These are phyloP conservation scores for Nemania bipapillata DNA, from an alignment of 2,329 filamentous ascomycete genomes.

Conservation along the genomic window DNA sequence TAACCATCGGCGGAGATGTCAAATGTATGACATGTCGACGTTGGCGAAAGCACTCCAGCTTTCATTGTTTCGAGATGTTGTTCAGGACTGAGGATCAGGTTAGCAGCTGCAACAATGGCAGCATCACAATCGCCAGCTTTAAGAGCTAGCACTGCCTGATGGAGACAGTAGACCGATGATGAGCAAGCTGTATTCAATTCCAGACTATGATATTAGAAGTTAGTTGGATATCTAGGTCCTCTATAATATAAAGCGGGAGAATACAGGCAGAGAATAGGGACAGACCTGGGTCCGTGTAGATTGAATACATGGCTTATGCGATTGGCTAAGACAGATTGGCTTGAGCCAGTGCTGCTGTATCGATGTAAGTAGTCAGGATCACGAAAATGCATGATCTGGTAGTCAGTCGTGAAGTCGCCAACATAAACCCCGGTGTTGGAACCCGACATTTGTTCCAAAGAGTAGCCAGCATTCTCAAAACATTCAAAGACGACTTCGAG, in stretches of 20 bases:
- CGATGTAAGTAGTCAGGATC: conserved; percentile 22
- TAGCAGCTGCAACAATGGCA: conserved; percentile 49
- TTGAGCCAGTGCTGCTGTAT: conserved; percentile 35
- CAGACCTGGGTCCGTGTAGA: conserved; percentile 51
- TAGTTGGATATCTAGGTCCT: too few relatives aligned
- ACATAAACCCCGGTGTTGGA: conserved; percentile 49
- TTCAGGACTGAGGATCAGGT: conserved; percentile 44
- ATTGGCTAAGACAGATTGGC: conserved; percentile 37
- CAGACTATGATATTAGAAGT: too few relatives aligned
- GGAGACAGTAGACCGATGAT: conserved; percentile 49
- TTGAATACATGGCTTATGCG: conserved; percentile 50
- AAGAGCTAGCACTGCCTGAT: conserved; percentile 42
- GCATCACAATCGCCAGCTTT: conserved; percentile 35
- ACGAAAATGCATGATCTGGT: conserved; percentile 34
- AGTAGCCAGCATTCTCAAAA: conserved; percentile 48
- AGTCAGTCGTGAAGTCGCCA: conserved; percentile 45
- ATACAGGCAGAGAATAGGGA: too few relatives aligned
- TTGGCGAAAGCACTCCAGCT: conserved; percentile 40
- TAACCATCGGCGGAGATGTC: conserved; percentile 43
- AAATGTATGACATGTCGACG: conserved; percentile 39
- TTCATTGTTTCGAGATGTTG: conserved; percentile 24
- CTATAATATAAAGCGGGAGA: too few relatives aligned
- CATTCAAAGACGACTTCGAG: conserved; percentile 51
- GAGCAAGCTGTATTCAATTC: conserved; percentile 55
- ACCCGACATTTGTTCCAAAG: conserved; percentile 36